These are phyloP conservation scores for Petasospora fabianii DNA, from an alignment of 1,139 yeast species.

Conservation along the genomic window DNA sequence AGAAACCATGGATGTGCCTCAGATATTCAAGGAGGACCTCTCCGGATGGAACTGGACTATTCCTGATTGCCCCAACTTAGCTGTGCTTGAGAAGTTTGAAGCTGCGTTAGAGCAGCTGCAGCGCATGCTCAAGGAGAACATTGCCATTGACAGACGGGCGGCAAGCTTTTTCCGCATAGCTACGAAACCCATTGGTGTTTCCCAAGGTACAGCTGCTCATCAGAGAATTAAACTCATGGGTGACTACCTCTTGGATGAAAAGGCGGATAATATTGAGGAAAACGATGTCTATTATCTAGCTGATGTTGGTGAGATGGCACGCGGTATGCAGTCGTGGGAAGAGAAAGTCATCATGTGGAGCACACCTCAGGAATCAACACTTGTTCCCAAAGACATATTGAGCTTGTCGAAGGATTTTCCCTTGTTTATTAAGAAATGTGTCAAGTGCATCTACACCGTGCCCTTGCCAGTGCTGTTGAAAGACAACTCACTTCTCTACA, in stretches of 20 bases:
- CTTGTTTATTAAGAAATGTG: conserved; percentile 9
- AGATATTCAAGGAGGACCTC: no score
- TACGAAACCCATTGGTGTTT: not conserved
- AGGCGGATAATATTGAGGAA: no score
- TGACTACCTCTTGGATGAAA: no score
- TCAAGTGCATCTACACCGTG: not conserved
- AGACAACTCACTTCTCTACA: conserved; percentile 56
- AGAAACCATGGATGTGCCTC: no score
- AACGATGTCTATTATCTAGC: no score
- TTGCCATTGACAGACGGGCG: conserved; percentile 15
- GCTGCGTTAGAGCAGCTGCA: conserved; percentile 1
- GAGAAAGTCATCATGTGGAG: not conserved
- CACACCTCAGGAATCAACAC: conserved; percentile 1
- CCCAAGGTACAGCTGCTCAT: not conserved
- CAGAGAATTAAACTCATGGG: not conserved
- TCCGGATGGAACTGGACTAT: not conserved
- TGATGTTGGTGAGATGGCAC: not conserved
- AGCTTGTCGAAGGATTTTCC: conserved; percentile 12
- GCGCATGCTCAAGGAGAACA: conserved; percentile 10
- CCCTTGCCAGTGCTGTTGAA: conserved; percentile 14
- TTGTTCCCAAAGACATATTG: conserved; percentile 13
- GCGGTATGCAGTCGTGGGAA: not conserved
- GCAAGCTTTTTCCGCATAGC: conserved; percentile 9
- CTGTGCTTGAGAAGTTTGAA: conserved; percentile 2
- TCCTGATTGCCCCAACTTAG: not conserved